These are phyloP conservation scores for Aspergillus sparsus DNA, from an alignment of 495 filamentous ascomycete genomes.

Conservation along the genomic window DNA sequence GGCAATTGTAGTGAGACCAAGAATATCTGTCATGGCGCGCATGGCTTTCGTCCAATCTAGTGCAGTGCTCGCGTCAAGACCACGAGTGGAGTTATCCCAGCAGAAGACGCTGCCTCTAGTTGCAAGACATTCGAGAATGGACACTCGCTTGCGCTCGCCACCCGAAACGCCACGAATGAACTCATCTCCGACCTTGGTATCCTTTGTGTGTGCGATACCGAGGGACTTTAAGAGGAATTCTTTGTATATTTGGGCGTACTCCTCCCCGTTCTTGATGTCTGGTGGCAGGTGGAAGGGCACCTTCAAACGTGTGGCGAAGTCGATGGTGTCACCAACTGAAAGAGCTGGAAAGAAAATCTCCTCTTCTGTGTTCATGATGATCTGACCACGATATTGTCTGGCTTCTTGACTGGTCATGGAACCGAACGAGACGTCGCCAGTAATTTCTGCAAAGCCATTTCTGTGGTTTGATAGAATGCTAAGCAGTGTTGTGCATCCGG, in stretches of 20 bases:
- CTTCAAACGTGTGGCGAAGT: conserved; percentile 12
- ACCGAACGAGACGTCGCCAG: conserved; percentile 60
- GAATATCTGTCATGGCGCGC: background rate
- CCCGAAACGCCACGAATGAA: conserved; percentile 10
- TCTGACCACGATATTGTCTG: conserved; percentile 61
- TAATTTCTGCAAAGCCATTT: conserved; percentile 54
- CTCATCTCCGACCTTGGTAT: conserved; percentile 15
- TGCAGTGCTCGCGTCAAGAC: conserved; percentile 3
- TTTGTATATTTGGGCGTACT: conserved; percentile 1
- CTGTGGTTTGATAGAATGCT: conserved; percentile 63
- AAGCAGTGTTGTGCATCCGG: conserved; percentile 42
- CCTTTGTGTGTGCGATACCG: conserved; percentile 11
- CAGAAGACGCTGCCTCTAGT: background rate
- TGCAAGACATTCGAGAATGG: conserved; percentile 7
- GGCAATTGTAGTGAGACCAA: background rate
- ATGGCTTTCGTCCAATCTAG: conserved; percentile 3
- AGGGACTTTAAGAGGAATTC: conserved; percentile 9
- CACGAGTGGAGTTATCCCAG: conserved; percentile 15
- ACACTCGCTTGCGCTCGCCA: conserved; percentile 16
- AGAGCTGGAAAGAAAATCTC: conserved; percentile 12
- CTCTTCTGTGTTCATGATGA: conserved; percentile 48
- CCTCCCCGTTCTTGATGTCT: conserved; percentile 36
- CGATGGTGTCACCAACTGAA: conserved; percentile 12
- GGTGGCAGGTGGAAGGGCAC: conserved; percentile 23
- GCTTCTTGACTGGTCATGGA: conserved; percentile 53